Conservation (phyloP, 176 grass and related monocot genomes). For the Eleusine coracana region DNA sequence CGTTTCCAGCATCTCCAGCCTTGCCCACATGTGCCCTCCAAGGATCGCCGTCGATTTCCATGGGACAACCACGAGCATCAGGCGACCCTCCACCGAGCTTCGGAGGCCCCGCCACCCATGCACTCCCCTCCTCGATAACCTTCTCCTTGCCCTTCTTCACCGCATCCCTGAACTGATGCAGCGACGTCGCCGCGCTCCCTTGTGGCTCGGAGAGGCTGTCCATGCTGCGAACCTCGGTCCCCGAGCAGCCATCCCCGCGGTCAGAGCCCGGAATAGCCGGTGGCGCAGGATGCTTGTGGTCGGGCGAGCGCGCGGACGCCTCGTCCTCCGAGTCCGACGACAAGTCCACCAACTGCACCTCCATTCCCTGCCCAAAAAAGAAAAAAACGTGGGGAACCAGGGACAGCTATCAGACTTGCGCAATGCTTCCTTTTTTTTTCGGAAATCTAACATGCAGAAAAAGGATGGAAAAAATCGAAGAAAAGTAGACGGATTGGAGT, state of each 20-base stretch:
- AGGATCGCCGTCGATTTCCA: constrained; percentile 12
- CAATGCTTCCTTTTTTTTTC: background rate
- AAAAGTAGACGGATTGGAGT: background rate
- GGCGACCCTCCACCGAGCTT: background rate
- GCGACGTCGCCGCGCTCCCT: constrained; percentile 6
- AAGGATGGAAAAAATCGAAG: background rate
- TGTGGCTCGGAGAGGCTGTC: constrained; percentile 2
- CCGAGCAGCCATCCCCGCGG: background rate
- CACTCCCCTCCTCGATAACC: constrained; percentile 14
- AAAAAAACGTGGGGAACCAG: background rate
- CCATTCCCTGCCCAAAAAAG: constrained; percentile 44
- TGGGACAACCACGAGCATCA: background rate
- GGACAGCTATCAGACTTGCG: background rate
- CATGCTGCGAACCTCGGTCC: background rate
- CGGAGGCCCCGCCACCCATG: constrained; percentile 15
- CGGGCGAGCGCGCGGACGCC: constrained; percentile 29
- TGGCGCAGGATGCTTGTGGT: constrained; percentile 26
- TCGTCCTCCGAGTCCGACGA: constrained; percentile 46
- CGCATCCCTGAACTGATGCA: background rate
- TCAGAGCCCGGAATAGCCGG: background rate
- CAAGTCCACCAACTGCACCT: constrained; percentile 40
- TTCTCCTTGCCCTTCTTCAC: constrained; percentile 55
- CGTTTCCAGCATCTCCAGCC: background rate
- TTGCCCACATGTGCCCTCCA: constrained; percentile 22
- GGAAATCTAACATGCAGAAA: background rate